These are phyloP conservation scores for Sphaceloma murrayae DNA, from an alignment of 2,329 filamentous ascomycete species.

Conservation along the genomic window DNA sequence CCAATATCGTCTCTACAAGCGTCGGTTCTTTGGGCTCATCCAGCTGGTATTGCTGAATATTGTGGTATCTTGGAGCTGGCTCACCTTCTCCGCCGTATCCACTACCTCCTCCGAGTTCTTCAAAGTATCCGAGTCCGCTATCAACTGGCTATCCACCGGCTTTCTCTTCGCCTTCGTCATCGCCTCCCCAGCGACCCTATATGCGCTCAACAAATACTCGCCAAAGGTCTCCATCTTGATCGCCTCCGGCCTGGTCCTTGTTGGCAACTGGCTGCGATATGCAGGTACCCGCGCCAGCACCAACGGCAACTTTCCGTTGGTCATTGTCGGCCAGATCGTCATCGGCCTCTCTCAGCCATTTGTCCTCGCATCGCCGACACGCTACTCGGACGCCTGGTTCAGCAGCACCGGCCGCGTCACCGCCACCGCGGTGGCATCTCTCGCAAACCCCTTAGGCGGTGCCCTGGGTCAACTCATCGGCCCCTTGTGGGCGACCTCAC, in stretches of 20 bases:
- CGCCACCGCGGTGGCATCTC: conserved; percentile 72
- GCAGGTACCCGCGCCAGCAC: conserved; percentile 25
- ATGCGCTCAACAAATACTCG: conserved; percentile 64
- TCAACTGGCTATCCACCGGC: conserved; percentile 88
- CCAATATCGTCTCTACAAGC: conserved; percentile 57
- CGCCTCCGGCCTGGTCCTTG: conserved; percentile 61
- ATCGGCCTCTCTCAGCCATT: conserved; percentile 88
- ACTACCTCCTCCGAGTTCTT: conserved; percentile 67
- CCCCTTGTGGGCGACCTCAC: conserved; percentile 59
- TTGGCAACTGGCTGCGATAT: conserved; percentile 72
- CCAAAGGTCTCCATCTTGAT: conserved; percentile 68
- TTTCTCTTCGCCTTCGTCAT: conserved; percentile 78
- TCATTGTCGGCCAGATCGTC: conserved; percentile 86
- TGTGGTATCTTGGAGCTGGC: conserved; percentile 93
- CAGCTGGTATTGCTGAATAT: conserved; percentile 85
- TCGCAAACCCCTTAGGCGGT: conserved; percentile 85
- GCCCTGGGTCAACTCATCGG: conserved; percentile 81
- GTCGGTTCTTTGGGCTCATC: conserved; percentile 77
- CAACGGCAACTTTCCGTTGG: conserved; percentile 57
- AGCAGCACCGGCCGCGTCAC: conserved; percentile 71
- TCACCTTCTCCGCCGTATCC: conserved; percentile 81
- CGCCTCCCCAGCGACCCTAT: conserved; percentile 62
- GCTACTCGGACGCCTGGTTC: conserved; percentile 94
- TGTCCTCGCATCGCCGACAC: conserved; percentile 76
- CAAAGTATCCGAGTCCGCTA: conserved; percentile 57